Evolutionary conservation across 208 protist species (phyloP), one percentile per base, ranked within the genome.

Genomic region (Tetramitus jugosus): DNA sequence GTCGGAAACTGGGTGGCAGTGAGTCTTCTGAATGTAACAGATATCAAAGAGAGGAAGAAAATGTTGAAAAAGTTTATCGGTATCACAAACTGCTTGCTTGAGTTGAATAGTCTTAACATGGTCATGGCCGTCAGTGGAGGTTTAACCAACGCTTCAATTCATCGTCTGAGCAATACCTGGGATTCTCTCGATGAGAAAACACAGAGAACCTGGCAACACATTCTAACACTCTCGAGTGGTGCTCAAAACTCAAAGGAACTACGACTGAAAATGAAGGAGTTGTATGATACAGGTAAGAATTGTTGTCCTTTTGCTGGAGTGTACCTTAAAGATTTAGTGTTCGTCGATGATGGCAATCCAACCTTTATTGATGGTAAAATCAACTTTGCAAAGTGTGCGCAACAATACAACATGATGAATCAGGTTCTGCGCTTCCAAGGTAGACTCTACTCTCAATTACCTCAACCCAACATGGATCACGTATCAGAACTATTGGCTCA

Each of bases 241-340:
- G 60, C 35, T 17, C 14, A 20, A 7, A 65, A 65, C 31, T 17
- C 14, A 6, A 65, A 39, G 40, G 40, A 20, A 26, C 26, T 77
- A 3, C 49, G 77, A 49, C n/a, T 20, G 62, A 35, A 3, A n/a
- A 67, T 78, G 29, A 31, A 39, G 2, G 65, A 64, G 53, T 3
- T 13, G 20, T 71, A 60, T 42, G 42, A 53, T 10, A 26, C 43
- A 49, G 35, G 35, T 31, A 7, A 31, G 33, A 65, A 78, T 6
- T 80, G 81, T 31, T 72, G 79, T 40, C 83, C 83, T 52, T 83
- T 83, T 46, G 17, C 85, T 17, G 83, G 78, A 14, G 81, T 79
- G 29, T 79, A 76, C 76, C 31, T 79, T 23, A 20, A 31, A 17
- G 76, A 79, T 42, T 71, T 79, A 13, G 40, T 71, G 3, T 79